Conservation (phyloP, 148 eudicot species). For the Cornus kousa region DNA sequence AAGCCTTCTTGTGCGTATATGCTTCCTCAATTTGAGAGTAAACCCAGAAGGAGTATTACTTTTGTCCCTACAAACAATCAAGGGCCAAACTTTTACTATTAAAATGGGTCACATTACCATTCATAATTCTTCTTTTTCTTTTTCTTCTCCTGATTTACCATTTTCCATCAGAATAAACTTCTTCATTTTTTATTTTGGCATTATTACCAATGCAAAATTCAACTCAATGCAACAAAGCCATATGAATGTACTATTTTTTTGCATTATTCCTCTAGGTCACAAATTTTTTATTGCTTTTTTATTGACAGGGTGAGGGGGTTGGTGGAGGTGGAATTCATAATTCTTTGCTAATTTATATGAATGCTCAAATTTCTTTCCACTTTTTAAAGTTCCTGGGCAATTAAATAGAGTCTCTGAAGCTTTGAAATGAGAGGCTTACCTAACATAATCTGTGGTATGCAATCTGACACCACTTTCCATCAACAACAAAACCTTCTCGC, state of each 20-base stretch:
- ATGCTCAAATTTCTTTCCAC: background rate
- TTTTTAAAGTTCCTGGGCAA: background rate
- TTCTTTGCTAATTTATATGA: no score
- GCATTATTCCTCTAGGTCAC: no score
- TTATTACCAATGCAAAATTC: no score
- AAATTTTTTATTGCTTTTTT: no score
- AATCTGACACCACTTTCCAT: conserved; percentile 96
- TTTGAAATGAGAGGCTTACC: conserved; percentile 40
- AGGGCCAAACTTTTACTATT: background rate
- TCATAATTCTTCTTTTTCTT: no score
- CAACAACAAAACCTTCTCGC: conserved; percentile 89
- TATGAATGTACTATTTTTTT: no score
- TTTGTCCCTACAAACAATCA: conserved; percentile 61
- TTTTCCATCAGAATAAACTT: no score
- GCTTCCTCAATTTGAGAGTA: conserved; percentile 92
- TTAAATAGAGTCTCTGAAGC: background rate
- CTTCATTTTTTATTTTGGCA: no score
- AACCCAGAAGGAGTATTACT: conserved; percentile 98
- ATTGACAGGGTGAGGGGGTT: no score
- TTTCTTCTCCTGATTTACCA: no score
- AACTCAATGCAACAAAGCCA: no score
- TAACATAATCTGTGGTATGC: conserved; percentile 81
- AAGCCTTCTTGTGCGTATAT: conserved; percentile 92
- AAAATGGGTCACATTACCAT: background rate
- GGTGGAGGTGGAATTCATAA: no score